These are phyloP conservation scores for Monilinia fructicola DNA, from an alignment of 2,329 filamentous ascomycete genomes.

Conservation along the genomic window DNA sequence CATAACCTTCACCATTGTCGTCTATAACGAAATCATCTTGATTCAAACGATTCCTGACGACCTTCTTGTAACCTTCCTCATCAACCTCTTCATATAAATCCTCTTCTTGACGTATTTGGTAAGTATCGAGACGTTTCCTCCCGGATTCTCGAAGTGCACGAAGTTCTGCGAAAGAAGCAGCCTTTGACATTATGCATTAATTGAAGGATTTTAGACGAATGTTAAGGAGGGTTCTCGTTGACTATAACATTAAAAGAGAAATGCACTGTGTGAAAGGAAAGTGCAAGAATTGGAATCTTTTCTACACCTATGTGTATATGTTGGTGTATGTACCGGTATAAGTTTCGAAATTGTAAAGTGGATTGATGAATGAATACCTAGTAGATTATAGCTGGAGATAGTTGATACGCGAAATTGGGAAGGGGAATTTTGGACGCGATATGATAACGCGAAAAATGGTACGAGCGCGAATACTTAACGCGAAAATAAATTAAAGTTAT, in stretches of 20 bases:
- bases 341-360: slow-evolving; percentile 1
- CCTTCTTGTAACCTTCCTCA: slow-evolving; percentile 95
- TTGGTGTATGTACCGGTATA: not conserved
- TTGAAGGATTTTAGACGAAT: slow-evolving; percentile 9
- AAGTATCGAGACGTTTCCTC: slow-evolving; percentile 86
- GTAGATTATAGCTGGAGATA: too few relatives aligned
- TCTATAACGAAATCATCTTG: slow-evolving; percentile 98
- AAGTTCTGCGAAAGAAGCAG: slow-evolving; percentile 65
- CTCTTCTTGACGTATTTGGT: slow-evolving; percentile 80
- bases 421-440: slow-evolving; percentile 17
- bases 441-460: not conserved
- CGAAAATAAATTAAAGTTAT: slow-evolving; percentile 9
- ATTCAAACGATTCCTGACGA: slow-evolving; percentile 84
- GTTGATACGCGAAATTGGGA: slow-evolving; percentile 16
- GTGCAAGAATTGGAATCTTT: not conserved
- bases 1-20: slow-evolving; percentile 96
- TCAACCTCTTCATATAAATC: slow-evolving; percentile 95
- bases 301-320: slow-evolving; percentile 2
- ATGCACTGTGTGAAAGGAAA: not conserved
- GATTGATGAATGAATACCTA: not conserved
- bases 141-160: slow-evolving; percentile 80
- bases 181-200: slow-evolving; percentile 40
- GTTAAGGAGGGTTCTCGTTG: not conserved
- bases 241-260: not conserved
- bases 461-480: slow-evolving; percentile 27